Base-by-base conservation (phyloP, 176 grass and related monocot species). In the Bromus sterilis region DNA sequence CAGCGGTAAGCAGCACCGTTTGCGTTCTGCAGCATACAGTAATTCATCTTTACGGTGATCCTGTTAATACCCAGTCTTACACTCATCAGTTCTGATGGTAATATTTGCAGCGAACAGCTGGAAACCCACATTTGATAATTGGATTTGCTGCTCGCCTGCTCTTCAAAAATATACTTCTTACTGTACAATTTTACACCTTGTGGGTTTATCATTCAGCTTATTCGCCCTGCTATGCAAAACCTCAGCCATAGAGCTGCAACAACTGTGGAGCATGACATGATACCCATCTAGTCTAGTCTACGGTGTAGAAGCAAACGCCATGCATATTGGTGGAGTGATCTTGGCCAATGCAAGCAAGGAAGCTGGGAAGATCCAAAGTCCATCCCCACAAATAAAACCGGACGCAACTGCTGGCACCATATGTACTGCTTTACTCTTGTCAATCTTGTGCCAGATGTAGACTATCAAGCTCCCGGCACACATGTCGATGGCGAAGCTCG, bases 401-500 rank as follows among this genome's bases (percentile, higher is more conserved):
- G 96, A 95, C 5, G 96, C 96, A 66, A 99, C 93, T 30, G 96
- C 96, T 56, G 96, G 96, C 51, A 95, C 79, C 91, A 99, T 99
- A 30, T 90, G 56, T 9, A 63, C 20, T 46, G 96, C 96, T 56
- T 79, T 92, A 46, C 83, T 83, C 3, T 35, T 81, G 39, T 95
- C 76, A 41, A 93, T 66, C 89, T 85, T 99, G 41, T 95, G 82
- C 93, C 91, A 99, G 24, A 68, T 77, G 65, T 93, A 93, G 46
- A 95, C 91, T 77, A 99, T 82, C 82, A 99, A 80, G 77, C 90
- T 95, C 64, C 96, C 96, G 6, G 90, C 16, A 36, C 84, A 95
- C 96, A 99, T 99, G 84, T 99, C 96, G 21, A 99, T 93, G 5
- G 93, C 93, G 78, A 99, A 99, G 89, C 77, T 99, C 21, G 93